A percentile compares a stretch with the other conserved stretches of the same genome.
phyloP scores from a whole-genome alignment of 1,284 basidiomycete genomes.

The Leccinum colubrinum region DNA sequence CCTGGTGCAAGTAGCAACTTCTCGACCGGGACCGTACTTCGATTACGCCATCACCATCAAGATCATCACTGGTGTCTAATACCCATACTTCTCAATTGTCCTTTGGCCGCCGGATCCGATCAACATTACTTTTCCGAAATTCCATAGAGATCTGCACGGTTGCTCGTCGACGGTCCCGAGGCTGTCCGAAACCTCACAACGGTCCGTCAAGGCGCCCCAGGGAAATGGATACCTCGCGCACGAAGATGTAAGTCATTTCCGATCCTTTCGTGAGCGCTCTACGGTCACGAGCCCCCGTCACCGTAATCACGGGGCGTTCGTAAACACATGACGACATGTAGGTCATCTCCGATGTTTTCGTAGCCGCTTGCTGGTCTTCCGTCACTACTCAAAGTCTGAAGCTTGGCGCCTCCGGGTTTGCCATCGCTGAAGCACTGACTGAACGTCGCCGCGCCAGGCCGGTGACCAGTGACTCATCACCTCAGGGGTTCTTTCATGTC shows the following conservation, averaged over 20 bases:
- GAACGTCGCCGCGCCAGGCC: background rate
- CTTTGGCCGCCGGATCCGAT: constrained; percentile 1
- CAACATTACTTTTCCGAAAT: background rate
- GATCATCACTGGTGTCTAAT: background rate
- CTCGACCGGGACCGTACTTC: constrained; percentile 3
- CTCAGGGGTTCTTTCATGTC: background rate
- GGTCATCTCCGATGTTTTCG: constrained; percentile 1
- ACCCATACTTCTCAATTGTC: background rate
- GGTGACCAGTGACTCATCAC: background rate
- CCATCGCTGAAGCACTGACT: background rate
- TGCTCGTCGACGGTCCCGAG: background rate
- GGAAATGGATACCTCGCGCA: background rate
- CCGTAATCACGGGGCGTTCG: background rate
- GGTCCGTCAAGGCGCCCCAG: background rate
- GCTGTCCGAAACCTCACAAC: background rate
- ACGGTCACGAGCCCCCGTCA: constrained; percentile 1
- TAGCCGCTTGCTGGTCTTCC: background rate
- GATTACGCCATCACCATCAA: background rate
- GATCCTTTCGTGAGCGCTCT: background rate
- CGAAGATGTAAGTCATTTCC: background rate
- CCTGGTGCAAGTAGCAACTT: background rate
- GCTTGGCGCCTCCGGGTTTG: background rate
- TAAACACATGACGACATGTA: background rate
- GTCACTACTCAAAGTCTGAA: background rate
- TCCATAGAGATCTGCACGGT: background rate